A percentile compares a stretch with the other conserved stretches of the same genome.
phyloP scores from a whole-genome alignment of 495 filamentous ascomycete genomes.

The Parmelia sp. region DNA sequence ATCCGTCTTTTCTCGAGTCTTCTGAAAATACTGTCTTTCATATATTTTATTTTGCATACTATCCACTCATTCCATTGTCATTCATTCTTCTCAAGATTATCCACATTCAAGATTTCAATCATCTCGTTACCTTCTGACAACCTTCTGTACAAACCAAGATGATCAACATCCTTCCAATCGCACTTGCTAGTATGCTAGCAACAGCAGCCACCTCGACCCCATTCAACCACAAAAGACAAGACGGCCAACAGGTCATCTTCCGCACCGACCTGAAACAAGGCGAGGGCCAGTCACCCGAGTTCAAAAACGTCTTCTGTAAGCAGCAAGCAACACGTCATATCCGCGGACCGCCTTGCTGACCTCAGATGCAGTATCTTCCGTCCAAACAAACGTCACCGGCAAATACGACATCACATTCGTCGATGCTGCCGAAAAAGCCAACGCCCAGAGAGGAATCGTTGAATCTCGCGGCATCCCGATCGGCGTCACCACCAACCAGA shows the following conservation, averaged over 20 bases:
- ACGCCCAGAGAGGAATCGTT: neutral
- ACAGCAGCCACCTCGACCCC: neutral
- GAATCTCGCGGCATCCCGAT: neutral
- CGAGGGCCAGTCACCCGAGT: neutral
- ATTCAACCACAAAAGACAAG: neutral
- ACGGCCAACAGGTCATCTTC: neutral
- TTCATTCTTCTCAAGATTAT: neutral
- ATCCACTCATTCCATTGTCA: neutral
- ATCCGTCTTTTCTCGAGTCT: neutral
- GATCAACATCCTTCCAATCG: neutral
- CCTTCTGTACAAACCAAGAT: no score
- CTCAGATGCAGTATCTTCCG: neutral
- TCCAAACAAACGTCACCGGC: neutral
- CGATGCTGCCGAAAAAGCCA: neutral
- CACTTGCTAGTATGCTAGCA: neutral
- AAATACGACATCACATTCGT: neutral
- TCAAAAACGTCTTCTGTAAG: neutral
- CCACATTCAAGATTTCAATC: no score
- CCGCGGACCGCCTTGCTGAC: neutral
- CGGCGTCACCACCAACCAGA: neutral
- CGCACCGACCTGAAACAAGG: constrained; percentile 1
- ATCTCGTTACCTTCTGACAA: no score
- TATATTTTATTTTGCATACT: no score
- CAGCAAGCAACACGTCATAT: neutral
- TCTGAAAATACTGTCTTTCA: neutral